A percentile compares a stretch with the other conserved stretches of the same genome.
Evolutionary conservation across 2,329 filamentous ascomycete genomes (phyloP).

Genomic region (Epicoccum sorghinum): DNA sequence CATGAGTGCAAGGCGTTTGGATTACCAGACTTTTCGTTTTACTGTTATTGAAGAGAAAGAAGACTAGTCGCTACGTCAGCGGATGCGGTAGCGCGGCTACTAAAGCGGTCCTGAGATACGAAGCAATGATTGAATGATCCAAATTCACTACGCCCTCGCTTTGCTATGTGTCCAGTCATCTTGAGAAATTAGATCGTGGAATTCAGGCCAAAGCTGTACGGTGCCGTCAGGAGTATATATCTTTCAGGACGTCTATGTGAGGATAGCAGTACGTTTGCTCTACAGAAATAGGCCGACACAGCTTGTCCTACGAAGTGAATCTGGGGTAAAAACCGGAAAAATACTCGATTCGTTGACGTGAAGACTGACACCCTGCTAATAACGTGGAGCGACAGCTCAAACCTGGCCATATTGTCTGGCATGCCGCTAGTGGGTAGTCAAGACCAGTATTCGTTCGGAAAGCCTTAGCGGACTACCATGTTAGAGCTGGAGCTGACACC

Average conservation of each 20-base stretch:
- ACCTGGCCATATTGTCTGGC: not conserved
- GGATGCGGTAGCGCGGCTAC: slow-evolving; percentile 14
- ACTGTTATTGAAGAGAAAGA: not conserved
- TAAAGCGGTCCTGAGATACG: slow-evolving; percentile 18
- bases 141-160: not conserved
- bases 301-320: no score
- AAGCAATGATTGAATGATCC: slow-evolving; percentile 16
- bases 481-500: slow-evolving; percentile 4
- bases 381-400: not conserved
- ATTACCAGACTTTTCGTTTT: slow-evolving; percentile 1
- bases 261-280: no score
- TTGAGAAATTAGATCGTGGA: no score
- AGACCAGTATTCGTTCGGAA: not conserved
- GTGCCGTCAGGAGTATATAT: no score
- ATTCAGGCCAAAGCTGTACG: no score
- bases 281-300: no score
- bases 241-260: no score
- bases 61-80: slow-evolving; percentile 7
- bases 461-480: slow-evolving; percentile 6
- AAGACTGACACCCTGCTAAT: not conserved
- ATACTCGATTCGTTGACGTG: not conserved
- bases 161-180: not conserved
- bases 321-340: not conserved
- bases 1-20: slow-evolving; percentile 20
- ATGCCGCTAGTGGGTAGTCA: not conserved